Base-by-base conservation (phyloP, 2,329 filamentous ascomycete species). In the Trichothecium roseum region DNA sequence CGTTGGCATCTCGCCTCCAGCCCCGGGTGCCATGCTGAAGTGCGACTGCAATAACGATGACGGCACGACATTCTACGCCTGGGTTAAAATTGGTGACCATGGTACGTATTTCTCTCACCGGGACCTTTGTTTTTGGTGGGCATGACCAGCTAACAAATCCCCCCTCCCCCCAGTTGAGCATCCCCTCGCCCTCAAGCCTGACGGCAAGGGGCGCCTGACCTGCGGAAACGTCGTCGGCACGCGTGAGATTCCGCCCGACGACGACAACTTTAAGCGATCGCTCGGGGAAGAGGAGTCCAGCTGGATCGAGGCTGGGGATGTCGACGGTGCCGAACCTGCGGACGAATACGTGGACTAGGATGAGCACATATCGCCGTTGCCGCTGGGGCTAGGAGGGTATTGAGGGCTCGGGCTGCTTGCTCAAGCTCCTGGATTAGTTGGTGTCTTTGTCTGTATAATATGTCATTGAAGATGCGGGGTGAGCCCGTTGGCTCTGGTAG, bases 281-380 rank as follows among this genome's bases (percentile, higher is more conserved):
- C 13, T n/a, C 28, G 13, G 8, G 26, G n/a, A n/a, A 9, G 26
- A 28, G 26, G n/a, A 28, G 26, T 28, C 9, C 26, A 28, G 26
- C 9, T 28, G n/a, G n/a, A n/a, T n/a, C n/a, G 26, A n/a, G 9
- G 9, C 9, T 28, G 26, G 9, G 26, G 26, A n/a, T 29, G 28
- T 42, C 37, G 26, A 52, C 29, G 18, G 51, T 30, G 14, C 28
- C 41, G 36, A 48, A 51, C 24, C 46, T 51, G 27, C 48, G 45
- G n/a, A 47, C 48, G 24, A 52, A 38, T 27, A 48, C 33, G 39
- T 50, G 51, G 5, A 52, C 42, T 4, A 40, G 40, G 5, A n/a
- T n/a, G n/a, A n/a, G n/a, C n/a, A n/a, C n/a, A n/a, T n/a, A n/a
- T n/a, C n/a, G n/a, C n/a, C n/a, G n/a, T n/a, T n/a, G n/a, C n/a